Evolutionary conservation across 306 rosid genomes (phyloP), one percentile per base, ranked within the genome.

Genomic region (Vigna trinervia): DNA sequence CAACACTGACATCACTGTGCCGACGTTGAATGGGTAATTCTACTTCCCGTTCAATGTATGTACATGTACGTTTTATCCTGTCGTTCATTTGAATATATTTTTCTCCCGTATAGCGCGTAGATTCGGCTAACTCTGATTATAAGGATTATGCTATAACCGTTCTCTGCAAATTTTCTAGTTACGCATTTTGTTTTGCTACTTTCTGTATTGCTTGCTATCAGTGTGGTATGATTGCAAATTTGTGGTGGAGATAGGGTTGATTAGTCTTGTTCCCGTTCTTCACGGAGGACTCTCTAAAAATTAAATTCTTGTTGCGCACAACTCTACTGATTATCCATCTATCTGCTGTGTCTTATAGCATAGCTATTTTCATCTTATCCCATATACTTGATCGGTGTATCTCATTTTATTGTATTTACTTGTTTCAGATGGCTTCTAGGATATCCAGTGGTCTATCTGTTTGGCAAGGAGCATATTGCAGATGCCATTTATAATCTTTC

Each of bases 361-460:
- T 22, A 12, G n/a, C 69, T 76, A 50, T 58, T 71, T 66, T 68
- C 73, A 61, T 60, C 50, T 17, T 30, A 2, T 39, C 45, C 59
- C 69, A 15, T 68, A 32, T 38, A 12, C 54, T 45, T 66, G 45
- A 32, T 61, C 47, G 39, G 8, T 36, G 2, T 50, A 12, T 82
- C 73, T 77, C 66, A 71, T 41, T 64, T 63, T 59, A 20, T 13
- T 34, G 56, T 84, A 28, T 83, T 73, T 74, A 41, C 82, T 75
- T 84, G 81, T 70, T 75, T 51, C 92, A 91, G 97, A 79, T 94
- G 98, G 98, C 96, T 94, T 86, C 96, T 94, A 77, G 96, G 98
- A 39, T 93, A 93, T 64, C 97, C 98, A 22, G 87, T 93, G 66
- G 96, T 87, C 68, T 93, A 91, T 78, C 71, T 88, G 66, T 91